A percentile compares a stretch with the other conserved stretches of the same genome.
Evolutionary conservation across 805 yeast genomes (phyloP).

Genomic region (Scheffersomyces lignosus): DNA sequence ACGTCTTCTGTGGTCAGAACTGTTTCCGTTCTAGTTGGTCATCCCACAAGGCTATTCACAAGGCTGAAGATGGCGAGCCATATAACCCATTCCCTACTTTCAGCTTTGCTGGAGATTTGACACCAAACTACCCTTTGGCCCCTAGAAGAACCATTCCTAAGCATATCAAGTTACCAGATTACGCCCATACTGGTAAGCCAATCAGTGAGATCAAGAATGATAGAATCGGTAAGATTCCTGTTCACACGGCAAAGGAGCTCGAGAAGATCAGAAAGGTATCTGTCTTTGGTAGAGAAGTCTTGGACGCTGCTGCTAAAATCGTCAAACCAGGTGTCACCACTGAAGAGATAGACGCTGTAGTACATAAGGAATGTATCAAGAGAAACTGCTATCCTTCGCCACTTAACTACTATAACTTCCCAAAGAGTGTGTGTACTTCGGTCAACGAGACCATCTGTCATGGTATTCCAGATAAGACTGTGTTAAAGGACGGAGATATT

Average conservation of each 20-base stretch:
- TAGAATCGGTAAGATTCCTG: conserved; percentile 63
- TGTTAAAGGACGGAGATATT: conserved; percentile 90
- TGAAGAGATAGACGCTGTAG: conserved; percentile 83
- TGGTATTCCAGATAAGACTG: conserved; percentile 92
- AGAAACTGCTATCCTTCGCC: conserved; percentile 95
- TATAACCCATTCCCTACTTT: conserved; percentile 88
- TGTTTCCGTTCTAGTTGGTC: conserved; percentile 78
- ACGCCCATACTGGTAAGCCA: conserved; percentile 80
- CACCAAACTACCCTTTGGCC: conserved; percentile 80
- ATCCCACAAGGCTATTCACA: conserved; percentile 74
- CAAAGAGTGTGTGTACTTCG: conserved; percentile 89
- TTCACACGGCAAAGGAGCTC: conserved; percentile 66
- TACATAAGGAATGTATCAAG: conserved; percentile 85
- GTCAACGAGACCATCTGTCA: conserved; percentile 95
- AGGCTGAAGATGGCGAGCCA: conserved; percentile 51
- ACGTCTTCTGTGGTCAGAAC: conserved; percentile 75
- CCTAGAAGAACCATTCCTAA: conserved; percentile 73
- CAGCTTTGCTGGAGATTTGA: conserved; percentile 68
- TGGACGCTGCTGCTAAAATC: conserved; percentile 84
- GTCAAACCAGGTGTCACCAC: conserved; percentile 89
- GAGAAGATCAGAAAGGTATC: conserved; percentile 76
- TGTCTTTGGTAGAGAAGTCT: conserved; percentile 77
- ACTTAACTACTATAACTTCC: conserved; percentile 88
- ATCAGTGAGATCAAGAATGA: conserved; percentile 72
- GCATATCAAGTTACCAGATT: conserved; percentile 74